phyloP scores from a whole-genome alignment of 805 yeast genomes.

The Zygoascus bituminiphila region DNA sequence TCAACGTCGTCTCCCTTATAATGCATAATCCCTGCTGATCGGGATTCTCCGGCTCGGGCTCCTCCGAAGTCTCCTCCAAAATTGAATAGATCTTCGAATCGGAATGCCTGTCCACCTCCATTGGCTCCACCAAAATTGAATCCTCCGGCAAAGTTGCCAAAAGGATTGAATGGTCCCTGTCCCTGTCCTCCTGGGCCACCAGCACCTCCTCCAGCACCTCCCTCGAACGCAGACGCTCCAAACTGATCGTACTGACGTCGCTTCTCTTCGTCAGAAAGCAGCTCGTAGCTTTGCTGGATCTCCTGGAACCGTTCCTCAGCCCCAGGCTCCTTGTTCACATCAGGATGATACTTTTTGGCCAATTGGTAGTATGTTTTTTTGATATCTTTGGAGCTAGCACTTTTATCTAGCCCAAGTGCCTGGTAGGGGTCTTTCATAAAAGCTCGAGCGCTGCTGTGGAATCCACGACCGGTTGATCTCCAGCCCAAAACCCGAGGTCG shows the following conservation, averaged over 20 bases:
- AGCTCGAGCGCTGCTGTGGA: neutral
- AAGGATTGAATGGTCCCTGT: constrained; percentile 35
- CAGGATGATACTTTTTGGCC: constrained; percentile 94
- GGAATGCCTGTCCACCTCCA: constrained; percentile 32
- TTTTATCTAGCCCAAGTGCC: constrained; percentile 65
- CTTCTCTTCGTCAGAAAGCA: constrained; percentile 76
- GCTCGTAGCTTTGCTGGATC: constrained; percentile 90
- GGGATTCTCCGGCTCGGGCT: constrained; percentile 28
- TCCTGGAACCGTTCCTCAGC: constrained; percentile 88
- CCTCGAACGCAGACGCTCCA: constrained; percentile 79
- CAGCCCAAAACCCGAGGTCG: neutral
- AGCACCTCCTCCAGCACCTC: constrained; percentile 42
- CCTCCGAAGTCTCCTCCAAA: constrained; percentile 36
- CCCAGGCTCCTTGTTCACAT: constrained; percentile 82
- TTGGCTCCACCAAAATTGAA: constrained; percentile 33
- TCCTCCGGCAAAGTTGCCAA: constrained; percentile 27
- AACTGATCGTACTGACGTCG: constrained; percentile 84
- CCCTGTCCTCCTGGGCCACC: constrained; percentile 42
- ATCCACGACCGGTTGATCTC: neutral
- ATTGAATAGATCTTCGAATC: constrained; percentile 59
- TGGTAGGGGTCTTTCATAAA: constrained; percentile 66
- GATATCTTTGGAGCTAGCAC: constrained; percentile 73
- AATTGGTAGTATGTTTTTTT: constrained; percentile 90
- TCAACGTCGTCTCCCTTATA: constrained; percentile 87
- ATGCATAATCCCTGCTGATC: constrained; percentile 53